These are phyloP conservation scores for Fistulinella prunicolor DNA, from an alignment of 768 basidiomycete genomes.

Conservation along the genomic window DNA sequence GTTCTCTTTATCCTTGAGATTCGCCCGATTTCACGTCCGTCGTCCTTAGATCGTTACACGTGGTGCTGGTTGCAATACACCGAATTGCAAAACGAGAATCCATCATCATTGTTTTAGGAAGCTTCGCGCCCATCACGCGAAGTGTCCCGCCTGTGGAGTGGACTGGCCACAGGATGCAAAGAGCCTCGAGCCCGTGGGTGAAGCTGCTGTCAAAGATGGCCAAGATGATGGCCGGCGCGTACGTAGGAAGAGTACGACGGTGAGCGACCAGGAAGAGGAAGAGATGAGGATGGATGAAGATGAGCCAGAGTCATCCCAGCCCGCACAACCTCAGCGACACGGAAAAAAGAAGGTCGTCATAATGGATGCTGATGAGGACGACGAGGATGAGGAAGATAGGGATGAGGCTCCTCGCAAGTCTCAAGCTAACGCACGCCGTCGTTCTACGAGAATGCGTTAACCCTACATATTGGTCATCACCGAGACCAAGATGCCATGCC, in stretches of 20 bases:
- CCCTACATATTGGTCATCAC: no score
- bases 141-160: conserved; percentile 55
- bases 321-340: conserved; percentile 25
- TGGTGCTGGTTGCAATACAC: conserved; percentile 58
- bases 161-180: conserved; percentile 59
- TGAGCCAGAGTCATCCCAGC: conserved; percentile 32
- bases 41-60: conserved; percentile 60
- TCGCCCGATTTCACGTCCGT: background rate
- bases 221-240: conserved; percentile 46
- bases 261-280: conserved; percentile 42
- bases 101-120: conserved; percentile 63
- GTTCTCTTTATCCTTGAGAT: background rate
- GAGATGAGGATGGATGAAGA: conserved; percentile 34
- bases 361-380: conserved; percentile 48
- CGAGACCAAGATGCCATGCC: no score
- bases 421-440: conserved; percentile 20
- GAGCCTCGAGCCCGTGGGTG: conserved; percentile 59
- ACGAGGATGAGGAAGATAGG: conserved; percentile 31
- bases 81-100: conserved; percentile 61
- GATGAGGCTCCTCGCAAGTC: conserved; percentile 18
- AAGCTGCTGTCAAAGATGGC: conserved; percentile 61
- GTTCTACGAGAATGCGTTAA: conserved; percentile 19
- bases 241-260: conserved; percentile 33
- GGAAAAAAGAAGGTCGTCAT: conserved; percentile 29
- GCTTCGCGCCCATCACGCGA: conserved; percentile 41